Conservation (phyloP, 345 rosid genomes). For the Gossypium sturtianum region DNA sequence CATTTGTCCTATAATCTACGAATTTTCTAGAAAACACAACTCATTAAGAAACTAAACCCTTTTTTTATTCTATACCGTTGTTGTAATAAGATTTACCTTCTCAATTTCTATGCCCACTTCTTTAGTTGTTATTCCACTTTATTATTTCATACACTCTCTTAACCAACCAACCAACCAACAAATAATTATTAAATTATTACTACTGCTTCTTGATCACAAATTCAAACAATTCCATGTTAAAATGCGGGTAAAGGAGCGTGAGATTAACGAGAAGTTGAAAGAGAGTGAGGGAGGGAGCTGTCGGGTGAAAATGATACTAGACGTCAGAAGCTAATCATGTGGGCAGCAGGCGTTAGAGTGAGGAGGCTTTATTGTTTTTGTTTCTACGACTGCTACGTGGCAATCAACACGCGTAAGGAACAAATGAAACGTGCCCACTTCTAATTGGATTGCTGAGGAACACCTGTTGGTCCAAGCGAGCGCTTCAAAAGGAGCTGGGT, state of each 20-base stretch:
- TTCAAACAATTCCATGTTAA: not conserved
- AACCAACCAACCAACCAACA: too few relatives aligned
- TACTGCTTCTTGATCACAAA: not conserved
- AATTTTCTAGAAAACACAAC: not conserved
- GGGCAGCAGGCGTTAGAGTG: constrained; percentile 2
- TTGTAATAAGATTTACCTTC: too few relatives aligned
- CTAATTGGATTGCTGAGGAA: not conserved
- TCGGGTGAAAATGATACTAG: constrained; percentile 21
- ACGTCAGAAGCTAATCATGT: constrained; percentile 24
- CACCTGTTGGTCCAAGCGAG: constrained; percentile 26
- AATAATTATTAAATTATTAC: too few relatives aligned
- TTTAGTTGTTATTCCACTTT: too few relatives aligned
- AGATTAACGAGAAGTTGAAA: not conserved
- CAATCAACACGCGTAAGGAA: constrained; percentile 12
- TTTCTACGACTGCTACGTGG: not conserved
- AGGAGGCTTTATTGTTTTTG: not conserved
- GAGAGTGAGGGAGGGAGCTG: constrained; percentile 11
- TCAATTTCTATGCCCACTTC: too few relatives aligned
- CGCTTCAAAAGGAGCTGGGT: constrained; percentile 27
- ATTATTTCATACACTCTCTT: too few relatives aligned
- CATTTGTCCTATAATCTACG: not conserved
- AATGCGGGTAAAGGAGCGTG: constrained; percentile 6
- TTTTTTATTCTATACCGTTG: too few relatives aligned
- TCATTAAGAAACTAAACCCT: too few relatives aligned
- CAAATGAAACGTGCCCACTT: constrained; percentile 12